Percentiles rank a stretch among this genome's conserved stretches.
phyloP scores from a whole-genome alignment of 2,329 filamentous ascomycete species.

The Penicillium sp. region DNA sequence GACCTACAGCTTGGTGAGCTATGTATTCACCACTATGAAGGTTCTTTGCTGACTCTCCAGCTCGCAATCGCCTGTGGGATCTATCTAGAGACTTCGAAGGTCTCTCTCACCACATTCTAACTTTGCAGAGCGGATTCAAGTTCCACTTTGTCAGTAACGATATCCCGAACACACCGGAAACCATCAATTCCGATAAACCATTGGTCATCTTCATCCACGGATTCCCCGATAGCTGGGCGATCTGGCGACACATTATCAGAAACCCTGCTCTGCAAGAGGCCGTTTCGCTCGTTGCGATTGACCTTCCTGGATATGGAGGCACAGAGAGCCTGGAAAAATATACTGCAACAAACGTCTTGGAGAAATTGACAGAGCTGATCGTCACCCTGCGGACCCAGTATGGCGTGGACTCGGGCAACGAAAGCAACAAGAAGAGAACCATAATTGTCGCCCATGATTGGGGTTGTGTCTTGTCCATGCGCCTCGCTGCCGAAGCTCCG shows the following conservation, averaged over 20 bases:
- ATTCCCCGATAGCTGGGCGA: slow-evolving; percentile 59
- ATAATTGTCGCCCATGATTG: slow-evolving; percentile 57
- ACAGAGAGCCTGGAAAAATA: slow-evolving; percentile 55
- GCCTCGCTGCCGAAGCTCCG: slow-evolving; percentile 60
- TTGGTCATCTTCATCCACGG: slow-evolving; percentile 59
- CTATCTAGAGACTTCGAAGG: slow-evolving; percentile 49
- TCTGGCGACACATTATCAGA: slow-evolving; percentile 54
- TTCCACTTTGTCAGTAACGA: slow-evolving; percentile 57
- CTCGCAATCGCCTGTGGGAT: slow-evolving; percentile 56
- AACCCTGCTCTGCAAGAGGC: slow-evolving; percentile 40
- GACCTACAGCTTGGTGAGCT: slow-evolving; percentile 45
- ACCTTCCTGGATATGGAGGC: slow-evolving; percentile 60
- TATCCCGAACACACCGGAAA: slow-evolving; percentile 21
- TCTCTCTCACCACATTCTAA: slow-evolving; percentile 54
- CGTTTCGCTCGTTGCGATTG: slow-evolving; percentile 54
- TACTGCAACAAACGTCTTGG: slow-evolving; percentile 52
- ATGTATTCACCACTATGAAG: background rate
- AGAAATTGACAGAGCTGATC: slow-evolving; percentile 55
- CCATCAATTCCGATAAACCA: slow-evolving; percentile 29
- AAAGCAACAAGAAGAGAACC: slow-evolving; percentile 43
- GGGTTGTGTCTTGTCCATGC: slow-evolving; percentile 54
- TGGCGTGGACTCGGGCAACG: slow-evolving; percentile 33
- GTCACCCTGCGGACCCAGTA: slow-evolving; percentile 52
- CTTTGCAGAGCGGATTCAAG: slow-evolving; percentile 49
- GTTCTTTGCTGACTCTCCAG: slow-evolving; percentile 32